Evolutionary conservation across 495 filamentous ascomycete genomes (phyloP).

Genomic region (Extremus antarcticus): DNA sequence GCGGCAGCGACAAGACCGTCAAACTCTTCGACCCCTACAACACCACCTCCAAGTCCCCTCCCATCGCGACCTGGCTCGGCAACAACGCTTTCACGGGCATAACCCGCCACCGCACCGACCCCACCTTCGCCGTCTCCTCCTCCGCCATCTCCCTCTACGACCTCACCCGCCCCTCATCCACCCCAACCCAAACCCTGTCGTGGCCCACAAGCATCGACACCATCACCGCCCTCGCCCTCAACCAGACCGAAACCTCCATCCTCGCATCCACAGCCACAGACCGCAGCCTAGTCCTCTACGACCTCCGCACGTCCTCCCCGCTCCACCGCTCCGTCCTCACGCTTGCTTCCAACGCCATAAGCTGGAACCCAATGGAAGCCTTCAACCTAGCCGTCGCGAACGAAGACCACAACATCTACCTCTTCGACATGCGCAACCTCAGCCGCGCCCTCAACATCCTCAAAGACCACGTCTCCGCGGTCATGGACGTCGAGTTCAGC

Average conservation of each 20-base stretch:
- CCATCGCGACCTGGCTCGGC: constrained; percentile 74
- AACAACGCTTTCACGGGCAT: constrained; percentile 71
- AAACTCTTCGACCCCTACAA: constrained; percentile 89
- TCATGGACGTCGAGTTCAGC: constrained; percentile 93
- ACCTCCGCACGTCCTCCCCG: constrained; percentile 77
- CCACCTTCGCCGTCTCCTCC: constrained; percentile 64
- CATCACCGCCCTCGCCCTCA: constrained; percentile 83
- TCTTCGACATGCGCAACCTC: constrained; percentile 83
- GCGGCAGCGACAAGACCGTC: constrained; percentile 73
- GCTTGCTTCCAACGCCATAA: constrained; percentile 71
- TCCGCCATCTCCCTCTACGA: constrained; percentile 80
- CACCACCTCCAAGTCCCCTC: constrained; percentile 47
- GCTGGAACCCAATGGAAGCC: constrained; percentile 94
- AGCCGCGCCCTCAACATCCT: constrained; percentile 78
- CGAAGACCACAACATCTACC: constrained; percentile 69
- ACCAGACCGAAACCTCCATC: constrained; percentile 86
- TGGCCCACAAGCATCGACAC: constrained; percentile 87
- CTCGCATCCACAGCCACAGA: constrained; percentile 75
- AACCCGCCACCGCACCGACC: constrained; percentile 63
- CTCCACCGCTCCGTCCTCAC: constrained; percentile 67
- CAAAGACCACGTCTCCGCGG: constrained; percentile 90
- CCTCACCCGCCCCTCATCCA: constrained; percentile 57
- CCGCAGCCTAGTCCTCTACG: constrained; percentile 75
- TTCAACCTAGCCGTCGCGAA: constrained; percentile 81
- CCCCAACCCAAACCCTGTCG: constrained; percentile 65